Base-by-base conservation (phyloP, 1,139 yeast species). In the Lodderomyces orthopsilosis region DNA sequence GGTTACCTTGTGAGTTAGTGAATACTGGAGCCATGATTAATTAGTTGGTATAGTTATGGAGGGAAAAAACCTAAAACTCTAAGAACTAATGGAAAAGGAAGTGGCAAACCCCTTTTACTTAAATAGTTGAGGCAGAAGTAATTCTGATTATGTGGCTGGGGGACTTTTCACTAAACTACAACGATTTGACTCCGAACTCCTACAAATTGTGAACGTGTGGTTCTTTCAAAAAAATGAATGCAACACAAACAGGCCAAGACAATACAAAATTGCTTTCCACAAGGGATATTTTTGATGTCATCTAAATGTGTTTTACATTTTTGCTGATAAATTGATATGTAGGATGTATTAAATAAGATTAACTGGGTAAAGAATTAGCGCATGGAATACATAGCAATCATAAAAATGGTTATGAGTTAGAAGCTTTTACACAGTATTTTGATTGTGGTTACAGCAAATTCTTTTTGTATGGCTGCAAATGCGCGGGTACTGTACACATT, bases 1-100 rank as follows among this genome's bases (percentile, higher is more conserved):
- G 94, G 56, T 80, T 75, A 45, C 94, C 95, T 58, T 81, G 81
- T 50, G 89, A 78, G 53, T 85, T 82, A n/a, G 94, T 76, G 70
- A 73, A 79, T 41, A 70, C 65, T 42, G 75, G 75, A 51, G 77
- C 64, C 63, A 59, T 59, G n/a, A 13, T n/a, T 19, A 14, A 21
- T 7, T n/a, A n/a, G 18, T 21, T 34, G n/a, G 3, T 4, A 12
- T 34, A 15, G 34, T 30, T 30, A 19, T n/a, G 32, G 17, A n/a
- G 32, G 10, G 6, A 5, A n/a, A 27, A 27, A n/a, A n/a, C n/a
- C n/a, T n/a, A n/a, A n/a, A n/a, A n/a, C n/a, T n/a, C n/a, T n/a
- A 10, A 24, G 28, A 24, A 12, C 4, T 10, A 24, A 22, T 6
- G 24, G 24, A 22, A 9, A 12, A 26, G n/a, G 28, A 26, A 13